Evolutionary conservation across 2,329 filamentous ascomycete species (phyloP).

Genomic region (Fusarium sp.): DNA sequence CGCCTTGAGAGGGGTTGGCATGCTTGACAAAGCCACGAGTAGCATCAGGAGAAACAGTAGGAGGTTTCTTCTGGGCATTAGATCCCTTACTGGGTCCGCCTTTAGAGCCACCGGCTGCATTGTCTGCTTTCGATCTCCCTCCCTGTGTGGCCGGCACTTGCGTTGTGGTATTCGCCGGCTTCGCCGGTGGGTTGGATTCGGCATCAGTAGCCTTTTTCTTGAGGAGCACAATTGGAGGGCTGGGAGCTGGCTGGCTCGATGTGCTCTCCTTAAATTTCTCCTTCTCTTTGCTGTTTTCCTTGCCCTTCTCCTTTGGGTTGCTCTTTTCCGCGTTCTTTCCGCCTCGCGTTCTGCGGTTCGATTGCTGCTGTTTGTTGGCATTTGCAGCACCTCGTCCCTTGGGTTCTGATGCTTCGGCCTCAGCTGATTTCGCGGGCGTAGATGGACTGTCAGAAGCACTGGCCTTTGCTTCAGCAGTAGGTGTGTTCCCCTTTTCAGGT

Average conservation of each 20-base stretch:
- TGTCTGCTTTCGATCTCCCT: constrained; percentile 41
- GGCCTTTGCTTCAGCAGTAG: constrained; percentile 10
- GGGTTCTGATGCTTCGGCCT: constrained; percentile 21
- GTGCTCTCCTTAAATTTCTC: constrained; percentile 38
- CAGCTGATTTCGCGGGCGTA: constrained; percentile 33
- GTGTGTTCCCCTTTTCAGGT: constrained; percentile 46
- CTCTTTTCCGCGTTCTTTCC: constrained; percentile 52
- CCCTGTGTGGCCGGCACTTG: constrained; percentile 43
- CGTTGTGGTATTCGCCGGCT: constrained; percentile 41
- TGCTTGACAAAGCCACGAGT: constrained; percentile 82
- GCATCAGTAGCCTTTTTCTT: constrained; percentile 49
- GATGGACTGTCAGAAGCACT: constrained; percentile 30
- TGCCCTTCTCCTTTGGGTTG: constrained; percentile 53
- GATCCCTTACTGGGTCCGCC: constrained; percentile 37
- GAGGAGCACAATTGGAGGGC: constrained; percentile 53
- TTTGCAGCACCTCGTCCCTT: constrained; percentile 37
- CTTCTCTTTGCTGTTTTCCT: constrained; percentile 40
- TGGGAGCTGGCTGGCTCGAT: constrained; percentile 35
- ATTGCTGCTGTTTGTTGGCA: constrained; percentile 41
- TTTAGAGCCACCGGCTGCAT: constrained; percentile 30
- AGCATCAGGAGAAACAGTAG: constrained; percentile 52
- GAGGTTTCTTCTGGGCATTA: constrained; percentile 47
- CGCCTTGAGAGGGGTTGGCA: constrained; percentile 88
- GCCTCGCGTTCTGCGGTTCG: constrained; percentile 47
- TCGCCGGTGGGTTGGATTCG: constrained; percentile 33